These are phyloP conservation scores for Suillus subalutaceus DNA, from an alignment of 768 basidiomycete genomes.

Conservation along the genomic window DNA sequence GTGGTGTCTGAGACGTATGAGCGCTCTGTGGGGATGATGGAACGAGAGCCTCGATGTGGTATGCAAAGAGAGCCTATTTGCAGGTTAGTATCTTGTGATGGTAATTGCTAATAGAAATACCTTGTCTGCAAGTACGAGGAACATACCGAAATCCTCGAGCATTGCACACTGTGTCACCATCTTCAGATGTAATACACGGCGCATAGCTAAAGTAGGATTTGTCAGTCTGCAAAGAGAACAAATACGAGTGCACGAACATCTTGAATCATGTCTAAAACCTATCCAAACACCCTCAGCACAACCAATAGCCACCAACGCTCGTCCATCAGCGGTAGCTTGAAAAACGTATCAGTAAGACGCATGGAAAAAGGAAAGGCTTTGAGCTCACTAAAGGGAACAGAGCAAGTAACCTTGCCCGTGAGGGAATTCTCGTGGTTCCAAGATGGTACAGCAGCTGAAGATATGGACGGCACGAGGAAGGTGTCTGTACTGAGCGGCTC, in stretches of 20 bases:
- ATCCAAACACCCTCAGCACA: conserved; percentile 97
- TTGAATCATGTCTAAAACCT: conserved; percentile 85
- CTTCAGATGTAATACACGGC: conserved; percentile 91
- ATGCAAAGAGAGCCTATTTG: conserved; percentile 80
- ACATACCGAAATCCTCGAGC: conserved; percentile 94
- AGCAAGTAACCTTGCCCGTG: conserved; percentile 89
- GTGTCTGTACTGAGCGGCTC: conserved; percentile 89
- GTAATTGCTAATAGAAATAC: conserved; percentile 35
- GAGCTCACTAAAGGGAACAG: conserved; percentile 81
- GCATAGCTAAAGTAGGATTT: conserved; percentile 61
- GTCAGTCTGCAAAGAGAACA: conserved; percentile 12
- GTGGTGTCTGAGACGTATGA: conserved; percentile 77
- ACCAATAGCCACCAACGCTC: conserved; percentile 88
- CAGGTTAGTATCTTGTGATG: not conserved
- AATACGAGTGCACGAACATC: conserved; percentile 53
- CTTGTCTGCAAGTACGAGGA: conserved; percentile 94
- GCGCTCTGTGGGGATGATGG: conserved; percentile 77
- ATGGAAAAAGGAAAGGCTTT: not conserved
- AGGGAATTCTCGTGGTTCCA: conserved; percentile 73
- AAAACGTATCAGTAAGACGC: conserved; percentile 12
- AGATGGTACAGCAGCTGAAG: conserved; percentile 48
- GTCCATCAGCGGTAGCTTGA: conserved; percentile 79
- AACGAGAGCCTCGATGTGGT: conserved; percentile 95
- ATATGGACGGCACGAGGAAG: conserved; percentile 75
- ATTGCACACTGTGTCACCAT: conserved; percentile 95